Evolutionary conservation across 257 asterid genomes (phyloP).

Genomic region (Solanum pinnatisectum): DNA sequence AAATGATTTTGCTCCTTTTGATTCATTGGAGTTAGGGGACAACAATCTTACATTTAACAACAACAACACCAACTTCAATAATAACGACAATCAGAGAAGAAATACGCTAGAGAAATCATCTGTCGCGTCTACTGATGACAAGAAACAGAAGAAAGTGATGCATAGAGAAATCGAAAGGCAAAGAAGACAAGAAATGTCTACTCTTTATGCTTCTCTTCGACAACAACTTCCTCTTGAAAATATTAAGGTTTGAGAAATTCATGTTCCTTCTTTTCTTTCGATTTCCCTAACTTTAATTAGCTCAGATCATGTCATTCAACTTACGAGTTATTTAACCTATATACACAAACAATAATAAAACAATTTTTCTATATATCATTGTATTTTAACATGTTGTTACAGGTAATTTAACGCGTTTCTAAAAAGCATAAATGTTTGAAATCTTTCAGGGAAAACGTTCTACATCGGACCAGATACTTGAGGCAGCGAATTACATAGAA

Average conservation of each 20-base stretch:
- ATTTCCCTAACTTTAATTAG: neutral
- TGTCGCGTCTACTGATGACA: neutral
- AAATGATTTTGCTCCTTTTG: neutral
- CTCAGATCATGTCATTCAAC: neutral
- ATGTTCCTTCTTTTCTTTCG: neutral
- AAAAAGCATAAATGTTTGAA: neutral
- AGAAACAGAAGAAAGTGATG: slow-evolving; percentile 13
- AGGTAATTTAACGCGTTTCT: neutral
- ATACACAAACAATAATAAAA: neutral
- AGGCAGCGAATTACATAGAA: slow-evolving; percentile 28
- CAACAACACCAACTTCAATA: neutral
- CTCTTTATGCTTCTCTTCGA: slow-evolving; percentile 37
- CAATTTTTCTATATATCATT: neutral
- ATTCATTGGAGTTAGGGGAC: neutral
- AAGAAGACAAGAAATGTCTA: slow-evolving; percentile 53
- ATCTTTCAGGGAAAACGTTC: slow-evolving; percentile 38
- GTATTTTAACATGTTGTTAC: neutral
- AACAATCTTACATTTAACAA: neutral
- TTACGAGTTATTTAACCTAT: neutral
- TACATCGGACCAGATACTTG: slow-evolving; percentile 33
- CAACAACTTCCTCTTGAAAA: slow-evolving; percentile 43
- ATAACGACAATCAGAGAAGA: neutral
- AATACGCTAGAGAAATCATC: neutral
- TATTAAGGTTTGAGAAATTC: slow-evolving; percentile 29
- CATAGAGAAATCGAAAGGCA: slow-evolving; percentile 46